These are phyloP conservation scores for Emydomyces testavorans DNA, from an alignment of 2,329 filamentous ascomycete genomes.

Conservation along the genomic window DNA sequence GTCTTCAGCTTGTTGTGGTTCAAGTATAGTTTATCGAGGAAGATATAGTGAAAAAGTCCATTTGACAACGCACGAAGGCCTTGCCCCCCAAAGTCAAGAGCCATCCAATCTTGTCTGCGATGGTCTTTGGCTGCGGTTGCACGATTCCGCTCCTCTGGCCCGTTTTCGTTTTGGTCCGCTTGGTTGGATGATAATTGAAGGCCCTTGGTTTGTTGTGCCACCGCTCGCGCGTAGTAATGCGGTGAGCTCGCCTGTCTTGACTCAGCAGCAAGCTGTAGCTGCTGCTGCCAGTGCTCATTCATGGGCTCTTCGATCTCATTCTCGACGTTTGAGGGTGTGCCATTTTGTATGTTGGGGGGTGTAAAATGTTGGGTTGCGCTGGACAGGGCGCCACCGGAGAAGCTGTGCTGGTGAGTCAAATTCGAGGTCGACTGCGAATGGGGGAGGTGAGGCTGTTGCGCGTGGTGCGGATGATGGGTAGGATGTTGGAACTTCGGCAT, in stretches of 20 bases:
- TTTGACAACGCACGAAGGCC: constrained; percentile 71
- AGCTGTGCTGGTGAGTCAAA: constrained; percentile 41
- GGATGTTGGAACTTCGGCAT: constrained; percentile 40
- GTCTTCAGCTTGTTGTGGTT: constrained; percentile 79
- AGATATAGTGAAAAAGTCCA: constrained; percentile 74
- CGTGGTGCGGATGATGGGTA: constrained; percentile 35
- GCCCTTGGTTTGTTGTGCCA: constrained; percentile 38
- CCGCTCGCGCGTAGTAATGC: constrained; percentile 53
- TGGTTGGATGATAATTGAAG: constrained; percentile 39
- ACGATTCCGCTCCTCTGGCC: constrained; percentile 50
- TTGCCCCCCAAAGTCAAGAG: constrained; percentile 92
- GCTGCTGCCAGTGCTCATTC: constrained; percentile 73
- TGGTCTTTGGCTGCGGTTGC: constrained; percentile 49
- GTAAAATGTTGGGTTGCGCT: constrained; percentile 47
- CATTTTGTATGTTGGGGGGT: constrained; percentile 48
- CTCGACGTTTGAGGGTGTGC: constrained; percentile 45
- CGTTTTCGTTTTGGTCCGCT: constrained; percentile 38
- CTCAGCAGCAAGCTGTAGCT: constrained; percentile 68
- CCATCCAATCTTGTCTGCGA: constrained; percentile 71
- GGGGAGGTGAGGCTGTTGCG: constrained; percentile 33
- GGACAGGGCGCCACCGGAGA: constrained; percentile 37
- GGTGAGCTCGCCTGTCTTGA: constrained; percentile 57
- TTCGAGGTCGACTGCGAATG: constrained; percentile 35
- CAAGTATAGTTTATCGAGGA: constrained; percentile 84
- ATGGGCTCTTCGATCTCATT: constrained; percentile 47